These are phyloP conservation scores for Marasmius fiardii DNA, from an alignment of 1,284 basidiomycete species.

Conservation along the genomic window DNA sequence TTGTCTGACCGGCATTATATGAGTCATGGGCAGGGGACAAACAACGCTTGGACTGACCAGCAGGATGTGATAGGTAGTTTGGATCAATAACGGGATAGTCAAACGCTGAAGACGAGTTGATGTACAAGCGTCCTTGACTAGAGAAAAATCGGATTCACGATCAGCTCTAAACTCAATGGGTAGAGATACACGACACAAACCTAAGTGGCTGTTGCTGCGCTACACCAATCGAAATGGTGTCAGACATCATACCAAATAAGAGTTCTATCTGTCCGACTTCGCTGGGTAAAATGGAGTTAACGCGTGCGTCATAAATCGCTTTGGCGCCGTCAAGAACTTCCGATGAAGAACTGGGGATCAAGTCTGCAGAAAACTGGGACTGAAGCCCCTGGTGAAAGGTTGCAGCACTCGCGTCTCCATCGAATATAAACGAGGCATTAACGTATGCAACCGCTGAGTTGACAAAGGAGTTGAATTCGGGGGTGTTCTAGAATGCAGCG, in stretches of 20 bases:
- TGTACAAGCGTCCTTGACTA: conserved; percentile 30
- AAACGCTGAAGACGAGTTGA: conserved; percentile 27
- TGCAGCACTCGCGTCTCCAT: conserved; percentile 25
- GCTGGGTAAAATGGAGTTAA: conserved; percentile 16
- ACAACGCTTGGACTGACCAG: conserved; percentile 1
- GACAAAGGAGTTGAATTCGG: conserved; percentile 17
- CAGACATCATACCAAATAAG: conserved; percentile 40
- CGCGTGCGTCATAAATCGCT: conserved; percentile 23
- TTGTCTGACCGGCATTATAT: conserved; percentile 3
- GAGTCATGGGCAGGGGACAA: background rate
- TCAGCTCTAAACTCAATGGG: background rate
- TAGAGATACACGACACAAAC: background rate
- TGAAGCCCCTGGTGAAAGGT: conserved; percentile 21
- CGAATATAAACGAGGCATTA: conserved; percentile 45
- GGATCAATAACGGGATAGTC: conserved; percentile 11
- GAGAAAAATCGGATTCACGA: background rate
- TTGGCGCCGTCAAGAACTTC: conserved; percentile 20
- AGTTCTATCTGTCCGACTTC: conserved; percentile 45
- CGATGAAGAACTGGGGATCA: conserved; percentile 18
- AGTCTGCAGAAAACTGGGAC: conserved; percentile 26
- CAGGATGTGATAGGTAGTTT: conserved; percentile 9
- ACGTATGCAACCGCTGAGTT: conserved; percentile 51
- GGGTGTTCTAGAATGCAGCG: conserved; percentile 18
- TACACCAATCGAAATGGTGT: conserved; percentile 44
- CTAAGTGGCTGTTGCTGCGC: conserved; percentile 50